Evolutionary conservation across 1,284 basidiomycete genomes (phyloP), one percentile per base, ranked within the genome.

Genomic region (Cryptococcus amylolentus): DNA sequence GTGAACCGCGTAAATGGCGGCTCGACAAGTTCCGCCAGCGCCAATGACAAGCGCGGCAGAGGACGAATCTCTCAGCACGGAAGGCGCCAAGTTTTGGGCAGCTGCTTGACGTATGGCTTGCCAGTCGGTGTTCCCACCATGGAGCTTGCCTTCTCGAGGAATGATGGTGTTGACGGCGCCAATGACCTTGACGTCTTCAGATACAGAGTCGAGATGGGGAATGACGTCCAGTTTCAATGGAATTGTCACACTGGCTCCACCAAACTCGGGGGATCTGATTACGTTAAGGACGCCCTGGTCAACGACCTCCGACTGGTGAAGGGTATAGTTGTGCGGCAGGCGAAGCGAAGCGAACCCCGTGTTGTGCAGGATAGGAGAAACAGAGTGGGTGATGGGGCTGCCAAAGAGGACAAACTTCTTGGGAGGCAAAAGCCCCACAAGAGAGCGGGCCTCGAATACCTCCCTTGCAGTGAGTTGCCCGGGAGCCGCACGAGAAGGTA

Each of bases 71-170:
- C 45, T 45, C 27, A 65, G 55, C 8, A 39, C 52, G 16, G 45
- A 59, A 37, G 71, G 59, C 26, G 64, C 51, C 38, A 80, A 81
- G 55, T 74, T 72, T 48, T 61, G 58, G 40, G 57, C 55, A 8
- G 78, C 77, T 46, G 84, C 82, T 20, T 85, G 80, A 27, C 81
- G 81, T 63, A 97, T 94, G 0, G 90, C 93, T 50, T 88, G 76
- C 87, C 91, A 96, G 72, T 96, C 93, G 0, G 92, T 95, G 77
- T 97, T 97, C 69, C 96, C 91, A 1, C 94, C 93, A 50, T 84
- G 80, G 31, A 97, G 79, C 26, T 80, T 76, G 2, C 76, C 70
- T 37, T 64, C 58, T 42, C 66, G 66, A 7, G 88, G 87, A 20
- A 93, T 82, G 70, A 96, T 84, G 26, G 93, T 97, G 77, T 97